Conservation (phyloP, 2,329 filamentous ascomycete genomes). For the Fusarium graminum region DNA sequence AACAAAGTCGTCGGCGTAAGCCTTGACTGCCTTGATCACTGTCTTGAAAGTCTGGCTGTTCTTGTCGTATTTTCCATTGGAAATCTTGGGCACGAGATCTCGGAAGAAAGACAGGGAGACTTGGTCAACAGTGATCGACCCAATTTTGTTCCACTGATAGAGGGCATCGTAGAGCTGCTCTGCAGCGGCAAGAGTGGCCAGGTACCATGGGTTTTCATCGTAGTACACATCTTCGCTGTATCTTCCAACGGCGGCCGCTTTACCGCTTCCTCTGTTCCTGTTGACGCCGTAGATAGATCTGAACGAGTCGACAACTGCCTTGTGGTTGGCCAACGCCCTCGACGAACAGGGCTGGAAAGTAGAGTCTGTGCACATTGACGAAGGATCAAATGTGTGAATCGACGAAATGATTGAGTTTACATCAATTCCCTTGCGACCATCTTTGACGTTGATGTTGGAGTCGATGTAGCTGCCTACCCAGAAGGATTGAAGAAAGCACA, state of each 20-base stretch:
- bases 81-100: conserved; percentile 20
- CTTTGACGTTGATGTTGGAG: conserved; percentile 74
- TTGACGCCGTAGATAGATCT: conserved; percentile 75
- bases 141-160: conserved; percentile 73
- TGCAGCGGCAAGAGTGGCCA: conserved; percentile 78
- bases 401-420: conserved; percentile 74
- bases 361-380: conserved; percentile 70
- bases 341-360: conserved; percentile 82
- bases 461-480: conserved; percentile 74
- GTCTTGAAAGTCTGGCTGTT: conserved; percentile 16
- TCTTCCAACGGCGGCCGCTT: conserved; percentile 71
- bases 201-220: conserved; percentile 82
- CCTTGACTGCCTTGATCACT: conserved; percentile 23
- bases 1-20: conserved; percentile 33
- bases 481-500: conserved; percentile 79
- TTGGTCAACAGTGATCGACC: conserved; percentile 63
- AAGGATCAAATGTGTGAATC: conserved; percentile 76
- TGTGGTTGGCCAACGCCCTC: conserved; percentile 76
- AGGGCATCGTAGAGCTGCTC: conserved; percentile 82
- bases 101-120: conserved; percentile 24
- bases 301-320: conserved; percentile 79
- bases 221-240: conserved; percentile 79
- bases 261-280: conserved; percentile 67
- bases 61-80: conserved; percentile 27
- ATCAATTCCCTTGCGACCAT: conserved; percentile 74